phyloP scores from a whole-genome alignment of 2,329 filamentous ascomycete species.

The Ophiostoma sp. region DNA sequence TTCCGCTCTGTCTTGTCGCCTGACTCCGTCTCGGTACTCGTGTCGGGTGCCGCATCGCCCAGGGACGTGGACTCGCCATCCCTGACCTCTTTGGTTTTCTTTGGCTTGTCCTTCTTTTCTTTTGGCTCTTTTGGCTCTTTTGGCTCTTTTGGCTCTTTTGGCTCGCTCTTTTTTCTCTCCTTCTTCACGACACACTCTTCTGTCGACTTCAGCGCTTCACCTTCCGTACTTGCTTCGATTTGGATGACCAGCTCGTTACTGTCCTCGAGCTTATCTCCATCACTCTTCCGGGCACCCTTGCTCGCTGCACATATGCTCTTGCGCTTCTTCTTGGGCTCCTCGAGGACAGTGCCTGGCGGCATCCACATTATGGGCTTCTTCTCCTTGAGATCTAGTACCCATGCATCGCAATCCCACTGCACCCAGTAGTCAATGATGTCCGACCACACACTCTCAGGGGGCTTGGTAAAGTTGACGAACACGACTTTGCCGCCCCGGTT shows the following conservation, averaged over 20 bases:
- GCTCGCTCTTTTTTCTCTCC: not conserved
- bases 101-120: not conserved
- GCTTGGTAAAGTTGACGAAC: slow-evolving; percentile 68
- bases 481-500: slow-evolving; percentile 62
- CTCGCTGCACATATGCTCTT: slow-evolving; percentile 28
- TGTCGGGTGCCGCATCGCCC: not conserved
- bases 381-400: slow-evolving; percentile 58
- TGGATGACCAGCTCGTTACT: not conserved
- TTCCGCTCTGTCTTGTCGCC: not conserved
- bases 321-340: slow-evolving; percentile 36
- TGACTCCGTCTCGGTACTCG: not conserved
- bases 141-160: not conserved
- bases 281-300: slow-evolving; percentile 19
- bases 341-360: slow-evolving; percentile 39
- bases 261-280: not conserved
- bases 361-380: slow-evolving; percentile 57
- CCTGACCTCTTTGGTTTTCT: not conserved
- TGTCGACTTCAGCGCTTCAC: not conserved
- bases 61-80: not conserved
- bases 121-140: not conserved
- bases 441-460: slow-evolving; percentile 65
- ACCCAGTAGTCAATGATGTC: slow-evolving; percentile 70
- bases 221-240: not conserved
- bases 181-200: not conserved
- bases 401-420: slow-evolving; percentile 68